These are phyloP conservation scores for Vaccinium myrtillus DNA, from an alignment of 148 eudicot genomes.

Conservation along the genomic window DNA sequence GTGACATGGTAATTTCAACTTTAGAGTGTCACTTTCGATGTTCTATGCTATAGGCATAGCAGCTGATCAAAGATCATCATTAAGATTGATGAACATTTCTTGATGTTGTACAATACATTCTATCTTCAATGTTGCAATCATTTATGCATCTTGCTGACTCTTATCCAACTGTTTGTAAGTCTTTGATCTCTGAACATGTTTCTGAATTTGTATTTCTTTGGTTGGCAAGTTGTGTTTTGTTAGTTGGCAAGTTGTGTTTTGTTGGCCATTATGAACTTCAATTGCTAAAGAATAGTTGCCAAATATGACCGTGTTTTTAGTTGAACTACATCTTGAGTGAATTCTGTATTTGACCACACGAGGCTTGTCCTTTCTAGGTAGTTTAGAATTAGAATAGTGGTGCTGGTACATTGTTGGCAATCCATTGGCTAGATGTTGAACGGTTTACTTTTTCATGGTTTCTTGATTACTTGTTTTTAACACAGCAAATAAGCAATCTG, in stretches of 20 bases:
- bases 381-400: not conserved
- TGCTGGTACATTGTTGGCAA: not conserved
- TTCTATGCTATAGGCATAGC: not conserved
- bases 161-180: too few species aligned
- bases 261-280: not conserved
- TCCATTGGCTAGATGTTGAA: not conserved
- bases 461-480: not conserved
- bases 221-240: not conserved
- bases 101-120: not conserved
- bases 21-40: not conserved
- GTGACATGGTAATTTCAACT: not conserved
- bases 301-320: not conserved
- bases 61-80: not conserved
- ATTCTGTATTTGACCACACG: not conserved
- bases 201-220: not conserved
- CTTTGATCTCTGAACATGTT: too few species aligned
- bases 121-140: too few species aligned
- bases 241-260: not conserved
- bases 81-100: not conserved
- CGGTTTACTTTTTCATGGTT: not conserved
- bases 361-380: not conserved
- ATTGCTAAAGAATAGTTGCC: not conserved
- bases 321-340: not conserved
- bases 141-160: too few species aligned
- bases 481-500: not conserved